Base-by-base conservation (phyloP, 106 monocot genomes). In the Dendrobium catenatum region DNA sequence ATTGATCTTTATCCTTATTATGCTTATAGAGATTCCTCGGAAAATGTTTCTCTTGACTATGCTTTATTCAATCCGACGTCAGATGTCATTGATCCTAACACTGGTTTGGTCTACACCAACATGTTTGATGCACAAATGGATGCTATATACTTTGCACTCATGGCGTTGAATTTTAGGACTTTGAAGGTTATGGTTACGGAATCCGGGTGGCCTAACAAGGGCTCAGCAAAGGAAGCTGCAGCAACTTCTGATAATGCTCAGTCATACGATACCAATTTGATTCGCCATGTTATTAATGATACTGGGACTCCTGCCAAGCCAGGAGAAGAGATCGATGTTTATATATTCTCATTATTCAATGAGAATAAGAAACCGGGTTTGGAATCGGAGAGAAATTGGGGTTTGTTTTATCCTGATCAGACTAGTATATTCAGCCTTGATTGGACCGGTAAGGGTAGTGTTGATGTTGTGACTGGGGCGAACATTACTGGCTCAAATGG, bases 81-180 rank as follows among this genome's bases (percentile, higher is more conserved):
- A 49, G 95, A 90, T 78, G 95, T 98, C 55, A 93, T 98, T 55
- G 98, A 98, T 80, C 98, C 92, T 5, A 98, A 98, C 86, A 98
- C 98, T 47, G 98, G 98, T 70, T 83, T 98, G 77, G 91, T 98
- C 48, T 98, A 98, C 77, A 88, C 91, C 4, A 98, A 93, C 84
- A 89, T 98, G 94, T 93, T 95, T 73, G 95, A 98, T 80, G 94
- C 98, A 3, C 98, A 98, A 68, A 42, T 98, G 64, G 98, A 98
- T 79, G 84, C 98, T 58, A 83, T 98, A 13, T 95, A 83, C 79
- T 98, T 89, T 42, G 98, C 94, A 2, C 80, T 98, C 1, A 90
- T 87, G 88, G 93, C 86, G 16, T 72, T 98, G 9, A 98, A 95
- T 75, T 98, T 88, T 77, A 95, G 83, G 80, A 98, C 93, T 42